A percentile compares a stretch with the other conserved stretches of the same genome.
phyloP scores from a whole-genome alignment of 1,284 basidiomycete genomes.

The Cystobasidiaceae sp. region DNA sequence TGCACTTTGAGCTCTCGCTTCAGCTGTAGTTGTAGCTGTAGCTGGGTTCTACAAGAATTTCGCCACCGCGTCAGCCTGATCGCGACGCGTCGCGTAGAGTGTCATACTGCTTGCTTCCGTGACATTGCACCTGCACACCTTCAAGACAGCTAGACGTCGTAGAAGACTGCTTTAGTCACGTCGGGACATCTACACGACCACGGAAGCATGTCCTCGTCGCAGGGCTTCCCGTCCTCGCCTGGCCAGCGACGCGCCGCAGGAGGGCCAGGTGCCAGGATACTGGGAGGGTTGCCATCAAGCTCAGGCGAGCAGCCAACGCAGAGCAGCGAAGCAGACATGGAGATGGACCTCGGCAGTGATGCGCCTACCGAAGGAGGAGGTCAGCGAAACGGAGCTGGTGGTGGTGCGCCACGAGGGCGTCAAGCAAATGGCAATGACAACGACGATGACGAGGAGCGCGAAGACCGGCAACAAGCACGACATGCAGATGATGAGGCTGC shows the following conservation, averaged over 20 bases:
- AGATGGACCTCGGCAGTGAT: constrained; percentile 9
- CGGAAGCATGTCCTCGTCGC: constrained; percentile 12
- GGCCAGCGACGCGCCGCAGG: not conserved
- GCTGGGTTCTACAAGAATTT: no score
- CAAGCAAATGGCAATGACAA: not conserved
- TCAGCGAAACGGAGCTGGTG: not conserved
- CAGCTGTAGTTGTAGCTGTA: no score
- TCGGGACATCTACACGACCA: no score
- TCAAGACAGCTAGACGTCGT: no score
- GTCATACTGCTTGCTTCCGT: no score
- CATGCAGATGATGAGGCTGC: constrained; percentile 24
- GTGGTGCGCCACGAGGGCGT: not conserved
- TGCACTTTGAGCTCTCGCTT: no score
- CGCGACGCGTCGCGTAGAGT: no score
- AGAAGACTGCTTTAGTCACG: no score
- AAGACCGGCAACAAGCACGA: not conserved
- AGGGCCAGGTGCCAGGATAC: not conserved
- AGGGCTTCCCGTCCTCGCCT: constrained; percentile 16
- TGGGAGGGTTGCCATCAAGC: constrained; percentile 7
- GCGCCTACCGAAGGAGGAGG: no score
- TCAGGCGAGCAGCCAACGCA: constrained; percentile 10
- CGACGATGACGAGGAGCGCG: not conserved
- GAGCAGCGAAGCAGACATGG: no score
- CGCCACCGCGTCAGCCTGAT: no score
- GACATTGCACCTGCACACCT: no score